These are phyloP conservation scores for Gilbertella persicaria DNA, from an alignment of 371 early-diverging fungal genomes.

Conservation along the genomic window DNA sequence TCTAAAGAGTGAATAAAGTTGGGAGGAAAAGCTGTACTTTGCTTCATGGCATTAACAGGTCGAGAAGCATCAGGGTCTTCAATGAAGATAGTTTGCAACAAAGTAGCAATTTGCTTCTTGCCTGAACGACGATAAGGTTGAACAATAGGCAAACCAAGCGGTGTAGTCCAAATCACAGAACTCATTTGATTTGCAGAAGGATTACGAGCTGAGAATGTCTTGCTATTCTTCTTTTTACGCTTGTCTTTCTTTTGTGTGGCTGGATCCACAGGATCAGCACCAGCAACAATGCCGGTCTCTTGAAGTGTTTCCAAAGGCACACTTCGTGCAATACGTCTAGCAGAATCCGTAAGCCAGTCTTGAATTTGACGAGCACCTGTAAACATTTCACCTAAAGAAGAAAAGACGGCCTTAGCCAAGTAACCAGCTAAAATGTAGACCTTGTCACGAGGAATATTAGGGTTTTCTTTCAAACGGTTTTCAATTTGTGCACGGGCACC, in stretches of 20 bases:
- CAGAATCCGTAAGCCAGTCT: slow-evolving; percentile 92
- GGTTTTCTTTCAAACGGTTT: slow-evolving; percentile 77
- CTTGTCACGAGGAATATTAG: slow-evolving; percentile 59
- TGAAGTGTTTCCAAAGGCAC: slow-evolving; percentile 66
- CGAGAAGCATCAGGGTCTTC: slow-evolving; percentile 69
- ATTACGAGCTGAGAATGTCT: slow-evolving; percentile 50
- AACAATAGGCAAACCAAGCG: slow-evolving; percentile 92
- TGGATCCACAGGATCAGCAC: not conserved
- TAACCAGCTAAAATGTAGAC: slow-evolving; percentile 64
- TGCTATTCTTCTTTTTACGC: slow-evolving; percentile 17
- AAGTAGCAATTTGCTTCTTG: slow-evolving; percentile 68
- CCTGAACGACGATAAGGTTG: slow-evolving; percentile 91
- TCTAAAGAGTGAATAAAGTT: slow-evolving; percentile 98
- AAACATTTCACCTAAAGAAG: slow-evolving; percentile 88
- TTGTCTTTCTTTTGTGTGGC: slow-evolving; percentile 13
- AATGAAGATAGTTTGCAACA: slow-evolving; percentile 81
- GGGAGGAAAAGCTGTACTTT: slow-evolving; percentile 96
- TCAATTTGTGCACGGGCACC: slow-evolving; percentile 93
- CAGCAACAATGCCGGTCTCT: slow-evolving; percentile 39
- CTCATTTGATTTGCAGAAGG: slow-evolving; percentile 70
- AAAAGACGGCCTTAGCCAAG: slow-evolving; percentile 83
- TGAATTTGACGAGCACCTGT: slow-evolving; percentile 89
- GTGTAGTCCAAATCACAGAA: slow-evolving; percentile 96
- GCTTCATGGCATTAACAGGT: slow-evolving; percentile 90
- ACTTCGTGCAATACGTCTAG: slow-evolving; percentile 81